Evolutionary conservation across 306 rosid species (phyloP).

Genomic region (Alnus rubra): DNA sequence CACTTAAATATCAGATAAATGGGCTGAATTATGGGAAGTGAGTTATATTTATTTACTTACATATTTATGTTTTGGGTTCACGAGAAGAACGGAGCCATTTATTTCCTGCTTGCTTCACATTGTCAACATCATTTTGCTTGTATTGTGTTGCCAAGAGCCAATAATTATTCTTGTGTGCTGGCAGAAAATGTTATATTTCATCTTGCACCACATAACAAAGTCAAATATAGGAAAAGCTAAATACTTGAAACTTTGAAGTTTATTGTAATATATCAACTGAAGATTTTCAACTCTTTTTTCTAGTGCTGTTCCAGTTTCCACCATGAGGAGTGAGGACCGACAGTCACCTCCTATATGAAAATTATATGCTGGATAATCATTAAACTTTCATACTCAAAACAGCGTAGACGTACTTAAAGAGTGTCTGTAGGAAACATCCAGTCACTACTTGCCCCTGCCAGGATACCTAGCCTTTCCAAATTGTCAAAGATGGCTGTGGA

Average conservation of each 20-base stretch:
- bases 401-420: not conserved
- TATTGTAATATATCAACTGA: not conserved
- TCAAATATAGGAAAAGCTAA: not conserved
- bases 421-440: not conserved
- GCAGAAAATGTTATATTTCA: not conserved
- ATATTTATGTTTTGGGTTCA: not conserved
- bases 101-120: not conserved
- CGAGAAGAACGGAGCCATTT: not conserved
- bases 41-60: slow-evolving; percentile 25
- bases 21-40: slow-evolving; percentile 65
- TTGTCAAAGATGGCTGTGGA: not conserved
- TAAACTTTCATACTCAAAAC: not conserved
- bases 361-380: not conserved
- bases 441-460: not conserved
- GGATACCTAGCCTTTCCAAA: not conserved
- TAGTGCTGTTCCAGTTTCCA: not conserved
- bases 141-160: not conserved
- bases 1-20: slow-evolving; percentile 67
- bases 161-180: not conserved
- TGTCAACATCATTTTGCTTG: slow-evolving; percentile 1
- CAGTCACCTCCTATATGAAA: not conserved
- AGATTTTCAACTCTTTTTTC: not conserved
- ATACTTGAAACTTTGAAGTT: not conserved
- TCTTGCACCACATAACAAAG: not conserved
- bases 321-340: too few species aligned